Evolutionary conservation across 2,329 filamentous ascomycete species (phyloP), one percentile per base, ranked within the genome.

Genomic region (Aspergillus terreus): DNA sequence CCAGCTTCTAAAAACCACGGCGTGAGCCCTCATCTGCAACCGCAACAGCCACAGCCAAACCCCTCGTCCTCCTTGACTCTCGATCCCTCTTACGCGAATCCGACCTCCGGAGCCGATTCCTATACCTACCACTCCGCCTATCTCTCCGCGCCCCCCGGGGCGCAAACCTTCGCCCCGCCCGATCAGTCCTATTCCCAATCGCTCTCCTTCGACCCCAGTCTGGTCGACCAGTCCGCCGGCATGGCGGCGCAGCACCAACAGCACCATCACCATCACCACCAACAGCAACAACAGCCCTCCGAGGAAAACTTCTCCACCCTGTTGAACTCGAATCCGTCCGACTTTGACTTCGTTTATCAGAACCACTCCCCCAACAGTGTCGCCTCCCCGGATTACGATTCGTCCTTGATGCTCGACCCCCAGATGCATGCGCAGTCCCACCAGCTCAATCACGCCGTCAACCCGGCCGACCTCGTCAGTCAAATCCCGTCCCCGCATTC

Each of bases 401-500:
- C 71, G 44, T 69, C 69, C 7, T 58, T 71, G 14, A 53, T 76
- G 57, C 57, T 75, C 33, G 72, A 75, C 51, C 68, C 70, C n/a
- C 70, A 73, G 51, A 62, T 65, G 51, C 70, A 72, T 19, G 63
- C 64, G 44, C 63, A 65, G 48, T 61, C 63, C 17, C 66, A 66
- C 56, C 58, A 63, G 15, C 63, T 74, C 44, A 72, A 70, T 52
- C 74, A 72, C 51, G 69, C 68, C 7, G 65, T 78, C 53, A 77
- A 77, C 50, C 75, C 75, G 4, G 75, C 72, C 33, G 75, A 78
- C 52, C 61, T 78, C 38, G 69, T 71, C 56, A 74, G 72, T 55
- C 72, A 72, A 49, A 70, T 76, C 46, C 73, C 72, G n/a, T 73
- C 74, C 17, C 70, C 69, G 59, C 81, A 72, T 70, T 76, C 67